These are phyloP conservation scores for Drechslerella dactyloides DNA, from an alignment of 2,329 filamentous ascomycete genomes.

Conservation along the genomic window DNA sequence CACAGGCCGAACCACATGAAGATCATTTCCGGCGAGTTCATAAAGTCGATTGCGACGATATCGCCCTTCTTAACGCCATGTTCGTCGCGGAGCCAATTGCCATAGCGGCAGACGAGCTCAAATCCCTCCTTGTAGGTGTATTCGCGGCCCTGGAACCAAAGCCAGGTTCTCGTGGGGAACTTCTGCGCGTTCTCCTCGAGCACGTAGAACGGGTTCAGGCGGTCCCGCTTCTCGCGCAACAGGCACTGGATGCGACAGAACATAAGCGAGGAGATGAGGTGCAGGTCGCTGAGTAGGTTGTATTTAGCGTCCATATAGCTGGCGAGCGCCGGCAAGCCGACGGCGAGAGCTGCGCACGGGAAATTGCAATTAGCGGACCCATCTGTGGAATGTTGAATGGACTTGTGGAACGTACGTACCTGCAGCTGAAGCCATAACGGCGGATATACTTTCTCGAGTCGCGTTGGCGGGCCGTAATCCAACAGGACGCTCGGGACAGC, in stretches of 20 bases:
- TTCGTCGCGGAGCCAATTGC: conserved; percentile 72
- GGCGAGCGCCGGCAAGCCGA: conserved; percentile 70
- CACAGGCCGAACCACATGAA: conserved; percentile 79
- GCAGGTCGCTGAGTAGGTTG: conserved; percentile 70
- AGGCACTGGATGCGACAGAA: conserved; percentile 54
- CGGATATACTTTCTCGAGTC: conserved; percentile 20
- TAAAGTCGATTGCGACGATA: conserved; percentile 79
- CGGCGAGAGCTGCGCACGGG: conserved; percentile 57
- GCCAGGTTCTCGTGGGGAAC: conserved; percentile 61
- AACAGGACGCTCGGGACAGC: neutral
- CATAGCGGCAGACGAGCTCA: conserved; percentile 73
- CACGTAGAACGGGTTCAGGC: conserved; percentile 74
- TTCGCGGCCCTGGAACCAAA: conserved; percentile 71
- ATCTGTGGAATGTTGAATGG: too few species aligned
- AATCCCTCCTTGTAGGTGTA: conserved; percentile 82
- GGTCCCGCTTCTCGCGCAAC: conserved; percentile 65
- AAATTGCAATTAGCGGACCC: neutral
- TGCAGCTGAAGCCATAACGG: conserved; percentile 10
- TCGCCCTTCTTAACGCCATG: conserved; percentile 72
- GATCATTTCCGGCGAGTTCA: conserved; percentile 79
- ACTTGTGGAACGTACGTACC: conserved; percentile 1
- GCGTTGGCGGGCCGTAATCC: neutral
- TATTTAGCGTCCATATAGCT: conserved; percentile 79
- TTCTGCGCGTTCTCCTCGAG: conserved; percentile 71
- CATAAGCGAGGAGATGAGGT: conserved; percentile 65